phyloP scores from a whole-genome alignment of 176 grass and related monocot species.

The Poa annua region DNA sequence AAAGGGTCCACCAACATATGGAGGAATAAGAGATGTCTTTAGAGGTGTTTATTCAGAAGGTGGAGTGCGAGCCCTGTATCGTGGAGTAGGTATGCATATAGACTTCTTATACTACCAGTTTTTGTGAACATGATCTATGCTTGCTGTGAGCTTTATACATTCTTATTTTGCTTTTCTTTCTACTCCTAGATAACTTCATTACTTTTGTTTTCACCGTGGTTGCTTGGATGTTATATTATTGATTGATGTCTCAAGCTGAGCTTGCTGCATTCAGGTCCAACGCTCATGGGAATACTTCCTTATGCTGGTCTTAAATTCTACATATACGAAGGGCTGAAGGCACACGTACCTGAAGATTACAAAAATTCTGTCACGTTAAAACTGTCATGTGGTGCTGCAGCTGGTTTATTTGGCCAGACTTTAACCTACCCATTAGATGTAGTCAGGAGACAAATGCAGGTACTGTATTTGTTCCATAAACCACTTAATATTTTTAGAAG shows the following conservation, averaged over 20 bases:
- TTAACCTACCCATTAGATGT: conserved; percentile 96
- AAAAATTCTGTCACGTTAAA: conserved; percentile 79
- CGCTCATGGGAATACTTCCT: conserved; percentile 90
- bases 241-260: conserved; percentile 15
- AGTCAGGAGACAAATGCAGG: conserved; percentile 99
- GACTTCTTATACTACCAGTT: not conserved
- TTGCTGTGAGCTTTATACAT: conserved; percentile 8
- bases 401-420: conserved; percentile 98
- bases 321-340: conserved; percentile 94
- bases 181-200: conserved; percentile 10
- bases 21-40: conserved; percentile 87
- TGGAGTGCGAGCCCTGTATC: conserved; percentile 79
- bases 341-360: conserved; percentile 81
- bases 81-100: conserved; percentile 79
- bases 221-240: conserved; percentile 16
- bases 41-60: conserved; percentile 81
- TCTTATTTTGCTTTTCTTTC: not conserved
- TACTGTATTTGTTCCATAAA: conserved; percentile 37
- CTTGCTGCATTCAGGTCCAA: conserved; percentile 66
- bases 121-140: not conserved
- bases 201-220: not conserved
- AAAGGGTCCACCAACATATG: conserved; percentile 60
- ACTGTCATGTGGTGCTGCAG: conserved; percentile 85
- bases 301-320: conserved; percentile 99
- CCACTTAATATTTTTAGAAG: not conserved